Conservation (phyloP, 2,329 filamentous ascomycete genomes). For the Neurospora sp. region DNA sequence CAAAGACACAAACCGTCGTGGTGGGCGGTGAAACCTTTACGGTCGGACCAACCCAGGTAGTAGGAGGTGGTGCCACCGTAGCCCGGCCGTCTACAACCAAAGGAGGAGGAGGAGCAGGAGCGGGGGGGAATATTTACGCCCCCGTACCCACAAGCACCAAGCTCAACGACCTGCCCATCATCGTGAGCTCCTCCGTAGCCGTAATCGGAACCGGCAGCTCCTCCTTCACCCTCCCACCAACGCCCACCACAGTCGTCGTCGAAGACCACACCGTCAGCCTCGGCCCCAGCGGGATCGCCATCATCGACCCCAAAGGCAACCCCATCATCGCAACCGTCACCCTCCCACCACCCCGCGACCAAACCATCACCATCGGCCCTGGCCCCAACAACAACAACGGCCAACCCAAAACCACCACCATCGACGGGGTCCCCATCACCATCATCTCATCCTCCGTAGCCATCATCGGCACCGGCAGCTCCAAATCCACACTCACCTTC, state of each 20-base stretch:
- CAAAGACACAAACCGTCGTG: conserved; percentile 31
- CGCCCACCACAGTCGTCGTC: conserved; percentile 26
- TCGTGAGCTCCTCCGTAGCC: conserved; percentile 30
- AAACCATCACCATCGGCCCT: neutral
- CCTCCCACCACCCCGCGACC: neutral
- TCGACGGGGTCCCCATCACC: conserved; percentile 29
- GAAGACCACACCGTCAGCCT: conserved; percentile 24
- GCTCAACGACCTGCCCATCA: conserved; percentile 30
- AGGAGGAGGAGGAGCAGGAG: neutral
- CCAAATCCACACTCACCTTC: conserved; percentile 28
- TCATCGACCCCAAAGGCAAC: neutral
- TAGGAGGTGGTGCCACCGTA: conserved; percentile 35
- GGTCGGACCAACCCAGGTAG: conserved; percentile 35
- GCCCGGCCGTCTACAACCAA: conserved; percentile 26
- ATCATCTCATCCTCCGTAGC: conserved; percentile 31
- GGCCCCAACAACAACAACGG: neutral
- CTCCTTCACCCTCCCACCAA: conserved; percentile 30
- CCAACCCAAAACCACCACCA: conserved; percentile 19
- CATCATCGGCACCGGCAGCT: conserved; percentile 25
- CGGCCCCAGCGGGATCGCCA: conserved; percentile 7
- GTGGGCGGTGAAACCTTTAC: conserved; percentile 34
- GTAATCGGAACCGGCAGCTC: conserved; percentile 29
- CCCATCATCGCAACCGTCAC: neutral
- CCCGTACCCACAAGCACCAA: conserved; percentile 27
- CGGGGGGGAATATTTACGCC: conserved; percentile 16